Evolutionary conservation across 2,329 filamentous ascomycete species (phyloP), one percentile per base, ranked within the genome.

Genomic region (Beauveria scarabaeidicola): DNA sequence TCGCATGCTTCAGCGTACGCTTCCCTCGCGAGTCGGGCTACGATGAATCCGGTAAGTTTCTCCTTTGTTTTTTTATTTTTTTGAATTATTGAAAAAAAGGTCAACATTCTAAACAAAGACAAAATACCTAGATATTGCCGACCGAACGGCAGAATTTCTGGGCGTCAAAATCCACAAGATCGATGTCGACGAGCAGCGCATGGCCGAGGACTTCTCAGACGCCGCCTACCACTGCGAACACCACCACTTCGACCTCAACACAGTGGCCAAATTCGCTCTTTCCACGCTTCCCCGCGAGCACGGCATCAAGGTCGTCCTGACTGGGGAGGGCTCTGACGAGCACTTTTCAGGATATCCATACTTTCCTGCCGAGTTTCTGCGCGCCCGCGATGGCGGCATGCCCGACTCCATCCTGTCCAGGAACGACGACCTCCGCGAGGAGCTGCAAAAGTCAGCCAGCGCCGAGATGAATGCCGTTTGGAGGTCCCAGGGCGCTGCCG

Each of bases 281-380:
- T 78, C 78, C 0, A 73, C 73, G 29, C 64, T 78, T 1, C 73
- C 77, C 0, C 73, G 69, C 13, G 69, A 77, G 43, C 68, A 73
- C 10, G 80, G 79, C 8, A 73, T 78, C 66, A 81, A 81, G 61
- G 81, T 83, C 5, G 76, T 84, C 3, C 69, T 84, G 4, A 82
- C 79, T 0, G 75, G 76, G 23, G 78, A 81, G 64, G 79, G 79
- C 5, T 69, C 78, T 9, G 81, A 83, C 62, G 81, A 83, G 69
- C 73, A 77, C 54, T 83, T 84, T 65, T 76, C 71, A 2, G 81
- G 81, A 32, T 84, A 84, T 62, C 68, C 72, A 0, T 69, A 73
- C 51, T 78, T 78, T 58, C 64, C 74, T 0, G 68, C 73, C 1
- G 79, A 83, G 56, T 76, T 74, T 56, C 70, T 84, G 2, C 72